Percentiles rank a stretch among this genome's conserved stretches.
Conservation (phyloP, 768 basidiomycete genomes). For the Obba rivulosa region DNA sequence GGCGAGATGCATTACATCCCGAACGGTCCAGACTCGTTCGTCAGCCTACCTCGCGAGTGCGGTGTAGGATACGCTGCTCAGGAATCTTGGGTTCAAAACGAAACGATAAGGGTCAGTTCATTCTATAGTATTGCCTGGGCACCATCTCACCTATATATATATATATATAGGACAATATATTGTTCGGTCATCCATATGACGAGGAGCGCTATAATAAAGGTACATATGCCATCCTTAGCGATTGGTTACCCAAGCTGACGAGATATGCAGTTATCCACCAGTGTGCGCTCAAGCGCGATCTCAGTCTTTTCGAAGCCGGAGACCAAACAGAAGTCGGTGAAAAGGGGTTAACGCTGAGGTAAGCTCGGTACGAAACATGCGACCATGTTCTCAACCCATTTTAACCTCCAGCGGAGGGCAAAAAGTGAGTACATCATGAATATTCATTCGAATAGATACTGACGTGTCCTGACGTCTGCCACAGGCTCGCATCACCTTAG, state of each 20-base stretch:
- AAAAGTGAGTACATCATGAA: slow-evolving; percentile 28
- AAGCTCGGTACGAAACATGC: background rate
- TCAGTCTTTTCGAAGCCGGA: slow-evolving; percentile 42
- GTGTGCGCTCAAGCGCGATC: slow-evolving; percentile 38
- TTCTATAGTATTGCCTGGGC: background rate
- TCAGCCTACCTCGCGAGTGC: slow-evolving; percentile 57
- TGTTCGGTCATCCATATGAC: slow-evolving; percentile 43
- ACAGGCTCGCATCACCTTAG: slow-evolving; percentile 46
- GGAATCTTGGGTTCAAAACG: slow-evolving; percentile 80
- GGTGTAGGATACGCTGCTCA: slow-evolving; percentile 80
- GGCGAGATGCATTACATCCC: slow-evolving; percentile 63
- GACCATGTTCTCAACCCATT: background rate
- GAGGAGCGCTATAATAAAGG: slow-evolving; percentile 38
- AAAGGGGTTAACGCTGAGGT: slow-evolving; percentile 44
- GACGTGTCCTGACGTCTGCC: background rate
- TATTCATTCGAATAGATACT: background rate
- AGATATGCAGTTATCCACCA: slow-evolving; percentile 27
- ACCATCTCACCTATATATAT: background rate
- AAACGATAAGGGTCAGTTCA: slow-evolving; percentile 51
- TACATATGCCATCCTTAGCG: slow-evolving; percentile 2
- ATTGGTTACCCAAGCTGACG: background rate
- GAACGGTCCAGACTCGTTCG: slow-evolving; percentile 51
- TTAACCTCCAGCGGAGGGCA: slow-evolving; percentile 35
- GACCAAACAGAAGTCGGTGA: slow-evolving; percentile 54
- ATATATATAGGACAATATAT: slow-evolving; percentile 37